Conservation (phyloP, 768 basidiomycete genomes). For the Pleurotus eryngii region DNA sequence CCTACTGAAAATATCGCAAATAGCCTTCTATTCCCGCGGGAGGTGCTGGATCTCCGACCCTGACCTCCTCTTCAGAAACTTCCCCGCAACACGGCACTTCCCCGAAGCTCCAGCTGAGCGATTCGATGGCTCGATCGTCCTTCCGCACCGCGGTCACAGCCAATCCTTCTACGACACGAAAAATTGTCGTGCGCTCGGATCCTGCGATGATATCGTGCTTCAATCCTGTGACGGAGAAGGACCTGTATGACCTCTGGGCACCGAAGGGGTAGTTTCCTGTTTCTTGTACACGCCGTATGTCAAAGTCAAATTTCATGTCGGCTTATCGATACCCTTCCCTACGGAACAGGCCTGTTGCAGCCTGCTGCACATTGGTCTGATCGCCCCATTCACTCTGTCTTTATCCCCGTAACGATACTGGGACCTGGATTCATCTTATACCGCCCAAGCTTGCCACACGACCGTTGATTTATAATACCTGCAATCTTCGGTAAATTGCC, state of each 20-base stretch:
- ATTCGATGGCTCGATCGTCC: constrained; percentile 25
- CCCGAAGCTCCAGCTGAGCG: constrained; percentile 16
- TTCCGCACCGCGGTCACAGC: constrained; percentile 22
- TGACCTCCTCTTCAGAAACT: constrained; percentile 30
- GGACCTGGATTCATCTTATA: too few relatives aligned
- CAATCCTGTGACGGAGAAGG: constrained; percentile 63
- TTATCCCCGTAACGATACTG: too few relatives aligned
- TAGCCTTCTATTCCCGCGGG: constrained; percentile 1
- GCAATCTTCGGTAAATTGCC: too few relatives aligned
- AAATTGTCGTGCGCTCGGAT: constrained; percentile 58
- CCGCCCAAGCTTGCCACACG: too few relatives aligned
- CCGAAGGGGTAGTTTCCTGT: constrained; percentile 35
- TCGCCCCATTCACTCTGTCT: too few relatives aligned
- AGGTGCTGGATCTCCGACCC: constrained; percentile 26
- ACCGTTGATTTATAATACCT: too few relatives aligned
- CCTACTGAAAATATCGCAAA: not conserved
- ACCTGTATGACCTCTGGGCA: constrained; percentile 77
- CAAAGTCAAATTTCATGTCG: too few relatives aligned
- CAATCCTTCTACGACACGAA: constrained; percentile 17
- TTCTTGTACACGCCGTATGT: too few relatives aligned
- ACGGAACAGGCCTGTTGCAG: too few relatives aligned
- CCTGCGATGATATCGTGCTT: constrained; percentile 69
- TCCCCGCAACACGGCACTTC: constrained; percentile 16
- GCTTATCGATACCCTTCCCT: too few relatives aligned
- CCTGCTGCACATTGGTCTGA: too few relatives aligned